Evolutionary conservation across 192 early-diverging fungal genomes (phyloP).

Genomic region (Chytriomyces confervae): DNA sequence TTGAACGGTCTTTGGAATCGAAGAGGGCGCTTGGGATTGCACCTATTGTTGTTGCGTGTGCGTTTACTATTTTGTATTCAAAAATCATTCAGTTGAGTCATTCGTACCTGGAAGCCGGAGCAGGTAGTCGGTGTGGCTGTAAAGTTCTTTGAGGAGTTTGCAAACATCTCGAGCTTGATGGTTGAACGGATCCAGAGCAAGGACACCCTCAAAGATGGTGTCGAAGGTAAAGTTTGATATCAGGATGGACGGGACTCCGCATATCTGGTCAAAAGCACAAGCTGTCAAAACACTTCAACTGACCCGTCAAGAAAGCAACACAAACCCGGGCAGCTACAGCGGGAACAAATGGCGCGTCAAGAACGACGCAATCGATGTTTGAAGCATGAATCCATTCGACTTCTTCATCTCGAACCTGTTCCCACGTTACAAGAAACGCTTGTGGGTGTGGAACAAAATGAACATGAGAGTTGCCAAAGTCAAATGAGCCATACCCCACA

Average conservation of each 20-base stretch:
- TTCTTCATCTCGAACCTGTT: constrained; percentile 36
- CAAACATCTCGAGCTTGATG: constrained; percentile 31
- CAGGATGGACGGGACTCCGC: constrained; percentile 44
- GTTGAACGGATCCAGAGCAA: neutral
- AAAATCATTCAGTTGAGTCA: neutral
- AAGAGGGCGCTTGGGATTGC: neutral
- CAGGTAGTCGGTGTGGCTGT: constrained; percentile 42
- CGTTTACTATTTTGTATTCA: too few species aligned
- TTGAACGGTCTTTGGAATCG: neutral
- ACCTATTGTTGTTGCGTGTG: neutral
- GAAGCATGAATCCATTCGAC: constrained; percentile 36
- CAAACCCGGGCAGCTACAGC: constrained; percentile 45
- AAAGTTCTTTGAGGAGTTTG: constrained; percentile 29
- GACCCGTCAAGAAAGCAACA: neutral
- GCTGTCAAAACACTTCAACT: neutral
- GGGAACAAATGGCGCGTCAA: constrained; percentile 53
- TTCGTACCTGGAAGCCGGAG: constrained; percentile 51
- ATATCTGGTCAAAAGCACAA: constrained; percentile 17
- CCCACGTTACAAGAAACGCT: constrained; percentile 1
- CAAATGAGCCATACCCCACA: neutral
- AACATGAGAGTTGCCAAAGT: neutral
- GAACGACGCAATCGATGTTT: constrained; percentile 41
- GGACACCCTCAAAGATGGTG: constrained; percentile 48
- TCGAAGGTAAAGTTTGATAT: constrained; percentile 63
- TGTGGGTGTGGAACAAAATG: neutral